These are phyloP conservation scores for Hemisphaericaspora lyxosophila DNA, from an alignment of 1,139 yeast genomes.

Conservation along the genomic window DNA sequence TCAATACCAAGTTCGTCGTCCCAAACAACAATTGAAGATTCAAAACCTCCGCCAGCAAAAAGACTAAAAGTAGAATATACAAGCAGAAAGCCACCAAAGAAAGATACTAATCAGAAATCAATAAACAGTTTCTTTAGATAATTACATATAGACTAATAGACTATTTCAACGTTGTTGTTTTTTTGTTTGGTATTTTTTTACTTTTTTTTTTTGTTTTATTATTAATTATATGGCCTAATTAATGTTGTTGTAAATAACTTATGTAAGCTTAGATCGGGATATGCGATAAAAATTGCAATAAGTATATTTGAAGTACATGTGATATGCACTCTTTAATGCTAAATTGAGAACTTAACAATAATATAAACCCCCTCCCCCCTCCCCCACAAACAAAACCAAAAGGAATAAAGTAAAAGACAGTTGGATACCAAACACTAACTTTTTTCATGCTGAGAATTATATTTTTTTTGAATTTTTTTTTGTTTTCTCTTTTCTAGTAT, in stretches of 20 bases:
- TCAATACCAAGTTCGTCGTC: constrained; percentile 2
- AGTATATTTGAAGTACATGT: not conserved
- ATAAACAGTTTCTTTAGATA: constrained; percentile 18
- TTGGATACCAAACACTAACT: not conserved
- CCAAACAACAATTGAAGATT: not conserved
- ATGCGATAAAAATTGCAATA: too few relatives aligned
- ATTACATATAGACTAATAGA: not conserved
- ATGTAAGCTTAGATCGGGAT: too few relatives aligned
- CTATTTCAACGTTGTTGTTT: not conserved
- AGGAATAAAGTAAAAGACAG: not conserved
- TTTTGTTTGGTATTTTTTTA: too few relatives aligned
- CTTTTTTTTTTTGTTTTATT: too few relatives aligned
- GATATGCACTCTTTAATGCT: not conserved
- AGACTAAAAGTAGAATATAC: constrained; percentile 14
- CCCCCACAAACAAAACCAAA: not conserved
- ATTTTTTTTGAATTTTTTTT: not conserved
- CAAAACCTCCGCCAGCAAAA: constrained; percentile 4
- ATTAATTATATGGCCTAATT: not conserved
- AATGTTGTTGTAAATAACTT: too few relatives aligned
- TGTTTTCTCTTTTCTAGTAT: not conserved
- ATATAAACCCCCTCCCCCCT: not conserved
- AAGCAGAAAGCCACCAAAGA: constrained; percentile 15
- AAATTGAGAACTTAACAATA: not conserved
- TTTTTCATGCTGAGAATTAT: not conserved
- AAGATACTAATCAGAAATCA: constrained; percentile 15